phyloP scores from a whole-genome alignment of 2,329 filamentous ascomycete genomes.

The Alternaria arborescens region DNA sequence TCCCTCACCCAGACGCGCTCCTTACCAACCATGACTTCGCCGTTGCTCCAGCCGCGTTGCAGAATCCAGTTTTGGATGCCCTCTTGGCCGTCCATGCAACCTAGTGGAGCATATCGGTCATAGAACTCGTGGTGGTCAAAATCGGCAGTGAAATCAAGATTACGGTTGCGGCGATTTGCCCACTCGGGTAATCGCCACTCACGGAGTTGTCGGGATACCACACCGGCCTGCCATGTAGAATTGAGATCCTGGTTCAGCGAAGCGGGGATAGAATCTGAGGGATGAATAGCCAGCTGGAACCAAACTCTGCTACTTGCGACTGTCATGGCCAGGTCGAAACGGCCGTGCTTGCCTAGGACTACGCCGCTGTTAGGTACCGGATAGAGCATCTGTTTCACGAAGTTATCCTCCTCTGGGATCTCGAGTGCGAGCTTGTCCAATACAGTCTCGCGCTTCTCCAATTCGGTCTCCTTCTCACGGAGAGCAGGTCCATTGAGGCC shows the following conservation, averaged over 20 bases:
- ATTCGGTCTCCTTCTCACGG: slow-evolving; percentile 77
- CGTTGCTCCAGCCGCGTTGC: slow-evolving; percentile 97
- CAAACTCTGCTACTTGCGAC: slow-evolving; percentile 88
- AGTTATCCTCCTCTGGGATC: slow-evolving; percentile 81
- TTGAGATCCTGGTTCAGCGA: slow-evolving; percentile 76
- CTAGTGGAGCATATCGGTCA: slow-evolving; percentile 80
- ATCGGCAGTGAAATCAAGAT: slow-evolving; percentile 94
- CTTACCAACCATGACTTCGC: slow-evolving; percentile 88
- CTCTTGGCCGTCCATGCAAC: slow-evolving; percentile 88
- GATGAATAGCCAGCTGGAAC: slow-evolving; percentile 93
- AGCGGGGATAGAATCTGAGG: slow-evolving; percentile 84
- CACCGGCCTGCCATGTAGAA: slow-evolving; percentile 92
- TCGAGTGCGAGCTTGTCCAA: slow-evolving; percentile 88
- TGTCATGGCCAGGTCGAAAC: slow-evolving; percentile 78
- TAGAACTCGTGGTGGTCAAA: slow-evolving; percentile 95
- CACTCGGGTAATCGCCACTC: slow-evolving; percentile 95
- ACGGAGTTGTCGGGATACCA: slow-evolving; percentile 89
- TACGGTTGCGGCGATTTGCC: slow-evolving; percentile 91
- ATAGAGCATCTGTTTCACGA: slow-evolving; percentile 82
- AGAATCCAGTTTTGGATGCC: slow-evolving; percentile 94
- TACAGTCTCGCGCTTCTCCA: slow-evolving; percentile 82
- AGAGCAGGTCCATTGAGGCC: slow-evolving; percentile 74
- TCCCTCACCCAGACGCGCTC: slow-evolving; percentile 97
- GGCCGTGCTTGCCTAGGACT: slow-evolving; percentile 76
- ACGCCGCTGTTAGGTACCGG: slow-evolving; percentile 81